These are phyloP conservation scores for Dalbergia oliveri DNA, from an alignment of 306 rosid species.

Conservation along the genomic window DNA sequence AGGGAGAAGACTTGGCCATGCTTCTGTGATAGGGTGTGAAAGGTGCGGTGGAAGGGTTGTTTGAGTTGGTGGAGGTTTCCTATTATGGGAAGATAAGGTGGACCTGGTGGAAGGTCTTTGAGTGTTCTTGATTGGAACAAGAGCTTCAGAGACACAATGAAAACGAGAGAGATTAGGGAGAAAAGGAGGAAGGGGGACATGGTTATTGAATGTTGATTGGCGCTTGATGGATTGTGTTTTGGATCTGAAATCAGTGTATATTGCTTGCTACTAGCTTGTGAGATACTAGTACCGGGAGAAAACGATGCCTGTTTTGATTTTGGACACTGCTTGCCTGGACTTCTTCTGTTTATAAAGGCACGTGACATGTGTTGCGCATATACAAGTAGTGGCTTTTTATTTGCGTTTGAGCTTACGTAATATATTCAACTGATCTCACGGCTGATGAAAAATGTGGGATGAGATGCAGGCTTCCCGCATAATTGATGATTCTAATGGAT, in stretches of 20 bases:
- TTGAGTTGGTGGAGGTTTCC: slow-evolving; percentile 69
- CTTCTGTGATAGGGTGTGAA: slow-evolving; percentile 48
- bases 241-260: neutral
- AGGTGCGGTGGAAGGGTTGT: slow-evolving; percentile 49
- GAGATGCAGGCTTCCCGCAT: too few species aligned
- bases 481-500: too few species aligned
- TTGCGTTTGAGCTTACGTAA: slow-evolving; percentile 37
- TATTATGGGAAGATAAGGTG: slow-evolving; percentile 56
- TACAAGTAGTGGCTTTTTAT: neutral
- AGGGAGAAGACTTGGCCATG: slow-evolving; percentile 53
- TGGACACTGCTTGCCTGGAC: neutral
- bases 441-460: too few species aligned
- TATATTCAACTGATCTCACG: neutral
- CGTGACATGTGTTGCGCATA: neutral
- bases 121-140: neutral
- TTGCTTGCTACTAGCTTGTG: neutral
- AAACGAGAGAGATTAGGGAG: neutral
- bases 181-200: slow-evolving; percentile 14
- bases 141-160: slow-evolving; percentile 39
- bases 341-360: neutral
- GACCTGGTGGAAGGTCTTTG: slow-evolving; percentile 64
- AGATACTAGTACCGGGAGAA: neutral
- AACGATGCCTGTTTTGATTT: neutral
- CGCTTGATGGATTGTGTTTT: neutral
- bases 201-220: neutral